Evolutionary conservation across 1,139 yeast genomes (phyloP), one percentile per base, ranked within the genome.

Genomic region (Lodderomyces theae): DNA sequence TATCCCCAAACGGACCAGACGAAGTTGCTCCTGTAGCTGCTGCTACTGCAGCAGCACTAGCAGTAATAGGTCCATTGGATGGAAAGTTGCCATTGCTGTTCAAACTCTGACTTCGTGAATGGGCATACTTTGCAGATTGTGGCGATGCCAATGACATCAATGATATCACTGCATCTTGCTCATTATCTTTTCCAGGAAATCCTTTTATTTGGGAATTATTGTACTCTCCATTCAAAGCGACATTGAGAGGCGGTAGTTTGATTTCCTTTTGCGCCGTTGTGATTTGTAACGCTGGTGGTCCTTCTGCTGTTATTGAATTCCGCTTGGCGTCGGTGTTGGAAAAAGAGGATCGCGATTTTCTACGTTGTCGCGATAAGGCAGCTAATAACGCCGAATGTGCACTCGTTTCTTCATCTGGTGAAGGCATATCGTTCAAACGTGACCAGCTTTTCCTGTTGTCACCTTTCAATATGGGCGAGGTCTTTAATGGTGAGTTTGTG

Each of bases 121-220:
- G 35, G 17, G 49, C 38, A 45, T 62, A 63, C 42, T 64, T 67
- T 25, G 57, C 54, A 4, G 66, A 46, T 47, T 69, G 73, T 1
- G 76, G 75, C 4, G 74, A 66, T 25, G 74, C 62, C 37, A 71
- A 56, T 29, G 74, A 67, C 76, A 71, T 71, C 40, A 71, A 56
- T 13, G 75, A 69, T 38, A 62, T 54, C 10, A 70, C 72, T 1
- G 77, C 77, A 38, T 70, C 77, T 48, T 70, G 72, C 45, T 70
- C 77, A 45, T 56, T 63, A 33, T 57, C 49, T 24, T 47, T 48
- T 4, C 37, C 42, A 11, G 42, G 41, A 31, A 42, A 39, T 9
- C 40, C 43, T 28, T 37, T 39, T 15, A 17, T 16, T 16, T 31
- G 31, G 15, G 35, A 35, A 10, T 5, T 28, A 10, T 8, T 28